Base-by-base conservation (phyloP, 2,329 filamentous ascomycete species). In the Coniochaeta ligniaria region DNA sequence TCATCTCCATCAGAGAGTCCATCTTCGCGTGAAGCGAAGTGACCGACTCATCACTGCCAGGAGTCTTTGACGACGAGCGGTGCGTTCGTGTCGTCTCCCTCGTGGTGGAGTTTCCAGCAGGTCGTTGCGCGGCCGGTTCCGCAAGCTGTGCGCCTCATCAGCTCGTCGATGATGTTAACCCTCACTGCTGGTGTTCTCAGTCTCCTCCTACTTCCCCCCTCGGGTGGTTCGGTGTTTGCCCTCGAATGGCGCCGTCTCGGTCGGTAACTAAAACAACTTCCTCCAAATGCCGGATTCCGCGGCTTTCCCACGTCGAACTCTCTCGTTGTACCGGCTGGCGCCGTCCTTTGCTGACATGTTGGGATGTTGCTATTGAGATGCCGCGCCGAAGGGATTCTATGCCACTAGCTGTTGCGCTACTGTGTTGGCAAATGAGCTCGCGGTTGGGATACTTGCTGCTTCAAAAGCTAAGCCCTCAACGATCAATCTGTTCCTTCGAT, bases 271-370 rank as follows among this genome's bases (percentile, higher is more conserved):
- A n/a, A n/a, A n/a, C n/a, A n/a, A n/a, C n/a, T n/a, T 38, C 52
- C 47, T 26, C 62, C 64, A 56, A 65, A 64, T 57, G 59, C 64
- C 62, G 64, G 61, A 22, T 68, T 59, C 50, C 63, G 66, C 64
- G 70, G 65, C 64, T 69, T 75, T 38, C 76, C 76, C 11, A 75
- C 74, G 0, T 72, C 68, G 63, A 83, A 84, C 56, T 75, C 71
- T 54, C 78, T 78, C 60, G 75, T 78, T 0, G 76, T 75, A 7
- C 73, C 74, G n/a, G 75, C 73, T n/a, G 76, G 73, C 0, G 69
- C 64, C 41, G 72, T 77, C 55, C 74, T 74, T 64, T 79, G 74
- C 60, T 79, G 76, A 71, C 82, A 83, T 83, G 69, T 95, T 96
- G 1, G 91, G 91, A 67, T 92, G 90, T 45, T 85, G 56, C 54